Evolutionary conservation across 495 filamentous ascomycete genomes (phyloP).

Genomic region (Xylaria sp.): DNA sequence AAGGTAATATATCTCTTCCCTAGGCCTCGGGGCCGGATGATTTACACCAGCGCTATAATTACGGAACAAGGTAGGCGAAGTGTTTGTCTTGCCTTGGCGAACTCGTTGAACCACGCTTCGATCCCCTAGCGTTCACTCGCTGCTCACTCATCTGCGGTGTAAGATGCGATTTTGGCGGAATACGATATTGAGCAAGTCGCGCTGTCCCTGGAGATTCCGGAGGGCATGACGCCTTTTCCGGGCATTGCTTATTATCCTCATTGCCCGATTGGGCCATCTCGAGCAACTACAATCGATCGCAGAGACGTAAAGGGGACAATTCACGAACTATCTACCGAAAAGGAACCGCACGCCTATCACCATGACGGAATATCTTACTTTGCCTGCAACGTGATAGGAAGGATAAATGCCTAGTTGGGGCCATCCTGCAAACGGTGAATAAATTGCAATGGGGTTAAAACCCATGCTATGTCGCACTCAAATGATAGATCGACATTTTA

Average conservation of each 20-base stretch:
- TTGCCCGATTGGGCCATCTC: conserved; percentile 18
- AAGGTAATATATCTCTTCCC: conserved; percentile 18
- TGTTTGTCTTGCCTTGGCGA: conserved; percentile 2
- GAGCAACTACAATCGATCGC: conserved; percentile 3
- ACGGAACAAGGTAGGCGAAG: conserved; percentile 5
- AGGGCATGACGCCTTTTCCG: neutral
- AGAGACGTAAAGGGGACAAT: neutral
- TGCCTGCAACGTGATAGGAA: conserved; percentile 21
- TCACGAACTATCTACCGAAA: conserved; percentile 5
- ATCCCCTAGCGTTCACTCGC: neutral
- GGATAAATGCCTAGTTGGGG: conserved; percentile 14
- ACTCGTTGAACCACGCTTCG: neutral
- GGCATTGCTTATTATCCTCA: conserved; percentile 11
- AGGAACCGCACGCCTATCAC: conserved; percentile 15
- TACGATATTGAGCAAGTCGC: neutral
- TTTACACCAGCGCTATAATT: conserved; percentile 3
- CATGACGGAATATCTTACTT: conserved; percentile 22
- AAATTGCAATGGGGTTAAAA: conserved; percentile 21
- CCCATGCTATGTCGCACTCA: neutral
- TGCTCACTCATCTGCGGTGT: neutral
- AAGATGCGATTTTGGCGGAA: conserved; percentile 8
- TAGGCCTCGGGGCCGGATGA: conserved; percentile 13
- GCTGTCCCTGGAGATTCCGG: conserved; percentile 4
- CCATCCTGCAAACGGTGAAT: neutral
- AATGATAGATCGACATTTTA: conserved; percentile 16